Evolutionary conservation across 2,329 filamentous ascomycete species (phyloP).

Genomic region (Calonectria naviculata): DNA sequence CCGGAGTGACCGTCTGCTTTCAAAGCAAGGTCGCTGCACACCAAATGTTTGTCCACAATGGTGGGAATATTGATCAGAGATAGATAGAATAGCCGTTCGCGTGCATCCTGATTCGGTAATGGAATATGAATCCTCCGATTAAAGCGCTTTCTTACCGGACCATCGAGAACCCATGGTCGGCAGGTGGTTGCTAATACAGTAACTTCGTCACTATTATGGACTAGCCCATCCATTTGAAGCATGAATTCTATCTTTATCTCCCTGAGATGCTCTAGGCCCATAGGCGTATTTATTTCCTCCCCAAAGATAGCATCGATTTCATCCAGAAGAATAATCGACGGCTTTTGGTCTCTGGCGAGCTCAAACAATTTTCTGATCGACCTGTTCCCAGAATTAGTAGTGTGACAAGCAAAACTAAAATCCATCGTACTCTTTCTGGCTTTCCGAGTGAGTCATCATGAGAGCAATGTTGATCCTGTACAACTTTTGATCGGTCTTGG

Average conservation of each 20-base stretch:
- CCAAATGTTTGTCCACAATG: not conserved
- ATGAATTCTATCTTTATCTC: slow-evolving; percentile 19
- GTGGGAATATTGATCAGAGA: slow-evolving; percentile 3
- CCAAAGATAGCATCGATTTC: slow-evolving; percentile 17
- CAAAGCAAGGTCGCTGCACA: not conserved
- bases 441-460: slow-evolving; percentile 5
- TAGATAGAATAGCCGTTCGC: slow-evolving; percentile 13
- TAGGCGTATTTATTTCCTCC: not conserved
- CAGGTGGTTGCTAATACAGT: slow-evolving; percentile 14
- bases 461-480: slow-evolving; percentile 6
- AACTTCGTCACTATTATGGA: slow-evolving; percentile 12
- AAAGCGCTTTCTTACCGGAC: slow-evolving; percentile 14
- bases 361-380: slow-evolving; percentile 9
- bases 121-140: slow-evolving; percentile 11
- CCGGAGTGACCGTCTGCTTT: slow-evolving; percentile 7
- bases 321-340: slow-evolving; percentile 22
- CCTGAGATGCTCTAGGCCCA: not conserved
- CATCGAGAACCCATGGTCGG: slow-evolving; percentile 18
- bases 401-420: not conserved
- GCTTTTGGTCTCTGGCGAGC: slow-evolving; percentile 18
- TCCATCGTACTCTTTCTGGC: not conserved
- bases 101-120: slow-evolving; percentile 3
- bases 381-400: not conserved
- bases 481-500: slow-evolving; percentile 6
- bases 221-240: slow-evolving; percentile 13